Evolutionary conservation across 2,329 filamentous ascomycete genomes (phyloP), one percentile per base, ranked within the genome.

Genomic region (Fusarium longipes): DNA sequence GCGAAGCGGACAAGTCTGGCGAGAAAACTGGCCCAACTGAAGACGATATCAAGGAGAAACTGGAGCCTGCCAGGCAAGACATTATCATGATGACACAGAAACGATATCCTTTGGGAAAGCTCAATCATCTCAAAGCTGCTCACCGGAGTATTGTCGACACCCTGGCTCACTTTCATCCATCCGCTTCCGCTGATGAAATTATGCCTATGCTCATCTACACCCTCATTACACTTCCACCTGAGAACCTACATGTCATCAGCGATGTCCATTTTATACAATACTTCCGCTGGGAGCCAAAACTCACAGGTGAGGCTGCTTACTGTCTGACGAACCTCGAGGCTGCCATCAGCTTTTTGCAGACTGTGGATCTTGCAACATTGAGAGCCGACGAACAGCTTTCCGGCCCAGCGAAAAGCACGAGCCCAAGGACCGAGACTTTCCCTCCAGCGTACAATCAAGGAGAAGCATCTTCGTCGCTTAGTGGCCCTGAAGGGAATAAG

Each of bases 111-210:
- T 82, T 97, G 3, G 96, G 93, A 18, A 99, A 99, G 80, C 85
- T 98, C 39, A 92, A 93, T 73, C 90, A 93, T 73, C 84, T 99
- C 56, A 97, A 94, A 68, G 89, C 90, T 36, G 92, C 93, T 5
- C 96, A 98, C 78, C 96, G 96, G 81, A 91, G 90, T 67, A 98
- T 99, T 66, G 96, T 99, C 47, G 95, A 98, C 77, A 94, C 93
- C 2, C 78, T 90, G 47, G 84, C 87, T 6, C 84, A 88, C 70
- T 89, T 90, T 61, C 87, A 89, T 64, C 87, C 87, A 18, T 89
- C 94, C 1, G 97, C 96, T 1, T 98, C 96, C 1, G 96, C 96
- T 4, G 96, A 99, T 75, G 96, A 98, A 79, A 96, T 99, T 54
- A 89, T 99, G 77, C 96, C 96, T 1, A 97, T 97, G 78, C 85